Conservation (phyloP, 345 rosid genomes). For the Dipteronia sinensis region DNA sequence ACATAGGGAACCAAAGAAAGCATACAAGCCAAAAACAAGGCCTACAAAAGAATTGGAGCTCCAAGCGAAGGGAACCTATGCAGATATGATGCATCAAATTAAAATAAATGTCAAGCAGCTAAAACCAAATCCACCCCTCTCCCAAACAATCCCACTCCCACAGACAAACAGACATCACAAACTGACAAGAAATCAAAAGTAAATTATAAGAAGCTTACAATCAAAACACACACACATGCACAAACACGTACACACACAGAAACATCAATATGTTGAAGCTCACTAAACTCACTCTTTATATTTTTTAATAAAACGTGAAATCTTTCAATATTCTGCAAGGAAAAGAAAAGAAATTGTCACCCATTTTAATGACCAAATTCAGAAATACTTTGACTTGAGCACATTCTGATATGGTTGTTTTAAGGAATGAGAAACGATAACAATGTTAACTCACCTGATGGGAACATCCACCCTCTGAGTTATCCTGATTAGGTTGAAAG, state of each 20-base stretch:
- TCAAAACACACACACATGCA: background rate
- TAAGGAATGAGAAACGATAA: constrained; percentile 1
- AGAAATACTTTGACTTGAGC: background rate
- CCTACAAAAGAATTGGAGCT: too few relatives aligned
- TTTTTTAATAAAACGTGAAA: background rate
- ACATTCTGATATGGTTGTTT: background rate
- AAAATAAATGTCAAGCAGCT: background rate
- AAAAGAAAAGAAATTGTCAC: background rate
- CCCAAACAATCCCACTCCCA: background rate
- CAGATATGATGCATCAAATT: too few relatives aligned
- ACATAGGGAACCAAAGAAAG: too few relatives aligned
- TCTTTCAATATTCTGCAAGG: background rate
- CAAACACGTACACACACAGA: background rate
- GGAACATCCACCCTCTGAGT: constrained; percentile 22
- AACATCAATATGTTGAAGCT: background rate
- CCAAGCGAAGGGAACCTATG: too few relatives aligned
- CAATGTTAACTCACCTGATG: constrained; percentile 31
- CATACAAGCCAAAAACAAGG: too few relatives aligned
- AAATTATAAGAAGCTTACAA: background rate
- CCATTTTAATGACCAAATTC: background rate
- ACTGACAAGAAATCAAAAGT: background rate
- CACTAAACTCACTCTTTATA: background rate
- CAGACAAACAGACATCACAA: background rate
- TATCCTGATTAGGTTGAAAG: constrained; percentile 26
- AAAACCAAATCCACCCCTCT: background rate